phyloP scores from a whole-genome alignment of 805 yeast species.

The Suhomyces xylopsoci region DNA sequence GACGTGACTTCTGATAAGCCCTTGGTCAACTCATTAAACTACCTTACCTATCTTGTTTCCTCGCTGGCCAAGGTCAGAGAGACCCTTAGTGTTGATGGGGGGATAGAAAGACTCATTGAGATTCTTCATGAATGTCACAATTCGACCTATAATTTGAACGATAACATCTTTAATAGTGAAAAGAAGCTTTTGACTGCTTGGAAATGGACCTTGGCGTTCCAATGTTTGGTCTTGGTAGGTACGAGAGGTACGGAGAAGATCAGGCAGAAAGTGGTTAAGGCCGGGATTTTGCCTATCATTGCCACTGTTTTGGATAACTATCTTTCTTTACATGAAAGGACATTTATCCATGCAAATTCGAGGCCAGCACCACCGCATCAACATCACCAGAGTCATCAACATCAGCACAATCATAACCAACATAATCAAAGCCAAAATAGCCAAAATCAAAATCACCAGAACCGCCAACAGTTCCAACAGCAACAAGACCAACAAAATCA shows the following conservation, averaged over 20 bases:
- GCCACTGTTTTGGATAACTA: slow-evolving; percentile 92
- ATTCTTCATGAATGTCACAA: slow-evolving; percentile 78
- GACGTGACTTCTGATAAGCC: slow-evolving; percentile 91
- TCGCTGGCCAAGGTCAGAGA: slow-evolving; percentile 88
- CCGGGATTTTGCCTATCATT: slow-evolving; percentile 86
- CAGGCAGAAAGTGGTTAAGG: slow-evolving; percentile 81
- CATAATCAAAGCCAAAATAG: slow-evolving; percentile 2
- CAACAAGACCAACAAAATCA: slow-evolving; percentile 3
- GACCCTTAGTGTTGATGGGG: slow-evolving; percentile 86
- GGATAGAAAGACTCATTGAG: slow-evolving; percentile 80
- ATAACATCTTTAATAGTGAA: slow-evolving; percentile 35
- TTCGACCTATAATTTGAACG: slow-evolving; percentile 26
- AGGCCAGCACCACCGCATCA: slow-evolving; percentile 10
- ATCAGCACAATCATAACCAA: slow-evolving; percentile 7
- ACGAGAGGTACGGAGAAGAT: slow-evolving; percentile 89
- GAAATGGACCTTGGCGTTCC: slow-evolving; percentile 96
- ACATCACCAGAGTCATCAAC: neutral
- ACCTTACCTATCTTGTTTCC: slow-evolving; percentile 81
- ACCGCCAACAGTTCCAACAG: slow-evolving; percentile 3
- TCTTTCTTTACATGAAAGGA: slow-evolving; percentile 43
- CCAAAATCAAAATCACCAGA: slow-evolving; percentile 16
- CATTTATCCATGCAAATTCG: slow-evolving; percentile 31
- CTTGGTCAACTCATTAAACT: slow-evolving; percentile 85
- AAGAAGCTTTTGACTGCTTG: slow-evolving; percentile 69
- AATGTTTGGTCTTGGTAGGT: slow-evolving; percentile 86